These are phyloP conservation scores for Sarocladium strictum DNA, from an alignment of 2,329 filamentous ascomycete species.

Conservation along the genomic window DNA sequence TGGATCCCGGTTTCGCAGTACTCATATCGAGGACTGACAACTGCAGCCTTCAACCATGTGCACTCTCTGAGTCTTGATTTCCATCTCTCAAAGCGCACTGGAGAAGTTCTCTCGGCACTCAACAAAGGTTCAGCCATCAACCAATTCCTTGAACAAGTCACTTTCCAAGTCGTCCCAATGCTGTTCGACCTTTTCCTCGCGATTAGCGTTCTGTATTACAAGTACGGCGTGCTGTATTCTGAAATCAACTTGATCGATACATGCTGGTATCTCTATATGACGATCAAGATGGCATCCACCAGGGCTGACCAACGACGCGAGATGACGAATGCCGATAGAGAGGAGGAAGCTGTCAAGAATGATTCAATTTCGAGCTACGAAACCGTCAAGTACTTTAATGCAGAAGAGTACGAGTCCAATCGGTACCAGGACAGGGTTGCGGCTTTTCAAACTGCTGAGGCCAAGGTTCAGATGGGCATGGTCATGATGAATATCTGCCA, in stretches of 20 bases:
- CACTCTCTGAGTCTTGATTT: conserved; percentile 94
- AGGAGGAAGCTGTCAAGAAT: conserved; percentile 97
- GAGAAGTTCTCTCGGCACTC: conserved; percentile 89
- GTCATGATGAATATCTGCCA: conserved; percentile 78
- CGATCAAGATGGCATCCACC: conserved; percentile 91
- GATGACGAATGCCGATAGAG: conserved; percentile 91
- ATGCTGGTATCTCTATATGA: conserved; percentile 94
- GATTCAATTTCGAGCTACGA: conserved; percentile 99
- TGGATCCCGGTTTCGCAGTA: conserved; percentile 98
- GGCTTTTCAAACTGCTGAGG: conserved; percentile 68
- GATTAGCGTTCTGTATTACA: conserved; percentile 66
- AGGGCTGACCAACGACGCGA: conserved; percentile 83
- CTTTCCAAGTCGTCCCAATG: conserved; percentile 94
- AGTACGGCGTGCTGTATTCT: conserved; percentile 66
- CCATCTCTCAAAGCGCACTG: conserved; percentile 92
- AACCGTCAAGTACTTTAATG: conserved; percentile 87
- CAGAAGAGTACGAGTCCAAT: conserved; percentile 71
- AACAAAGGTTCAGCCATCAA: conserved; percentile 97
- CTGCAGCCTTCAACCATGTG: conserved; percentile 94
- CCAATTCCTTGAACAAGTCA: conserved; percentile 91
- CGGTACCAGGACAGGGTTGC: conserved; percentile 66
- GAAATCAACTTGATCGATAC: conserved; percentile 85
- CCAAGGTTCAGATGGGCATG: conserved; percentile 69
- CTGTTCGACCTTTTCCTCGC: conserved; percentile 82
- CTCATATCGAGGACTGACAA: conserved; percentile 89